These are phyloP conservation scores for Suillus luteus DNA, from an alignment of 768 basidiomycete species.

Conservation along the genomic window DNA sequence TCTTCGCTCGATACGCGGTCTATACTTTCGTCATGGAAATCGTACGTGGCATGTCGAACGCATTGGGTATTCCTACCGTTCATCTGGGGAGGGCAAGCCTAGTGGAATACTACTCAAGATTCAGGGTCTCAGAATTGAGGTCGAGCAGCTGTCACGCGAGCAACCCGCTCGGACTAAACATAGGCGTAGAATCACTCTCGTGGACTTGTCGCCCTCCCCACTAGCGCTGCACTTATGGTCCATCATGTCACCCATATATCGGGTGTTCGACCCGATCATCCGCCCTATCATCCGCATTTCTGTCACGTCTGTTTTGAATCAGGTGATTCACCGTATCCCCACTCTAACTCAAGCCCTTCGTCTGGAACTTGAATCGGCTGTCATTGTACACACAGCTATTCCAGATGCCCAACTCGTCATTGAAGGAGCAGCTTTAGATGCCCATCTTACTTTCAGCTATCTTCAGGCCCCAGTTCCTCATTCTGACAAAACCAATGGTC, in stretches of 20 bases:
- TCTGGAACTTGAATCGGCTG: constrained; percentile 62
- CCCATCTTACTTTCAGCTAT: constrained; percentile 56
- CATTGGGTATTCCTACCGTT: constrained; percentile 58
- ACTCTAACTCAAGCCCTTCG: constrained; percentile 65
- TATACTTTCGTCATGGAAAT: constrained; percentile 62
- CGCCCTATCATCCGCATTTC: constrained; percentile 61
- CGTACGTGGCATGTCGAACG: constrained; percentile 67
- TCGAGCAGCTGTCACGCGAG: constrained; percentile 36
- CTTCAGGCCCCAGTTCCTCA: constrained; percentile 36
- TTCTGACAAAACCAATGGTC: constrained; percentile 17
- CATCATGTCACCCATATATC: constrained; percentile 38
- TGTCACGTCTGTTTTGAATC: constrained; percentile 55
- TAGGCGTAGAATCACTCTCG: constrained; percentile 45
- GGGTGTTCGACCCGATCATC: constrained; percentile 55
- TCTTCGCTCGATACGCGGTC: constrained; percentile 73
- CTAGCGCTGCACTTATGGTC: constrained; percentile 37
- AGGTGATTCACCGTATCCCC: constrained; percentile 67
- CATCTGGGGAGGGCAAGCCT: constrained; percentile 45
- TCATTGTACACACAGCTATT: constrained; percentile 51
- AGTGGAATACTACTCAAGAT: constrained; percentile 64
- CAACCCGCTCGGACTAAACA: constrained; percentile 25
- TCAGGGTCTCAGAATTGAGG: constrained; percentile 59
- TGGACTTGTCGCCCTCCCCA: constrained; percentile 40
- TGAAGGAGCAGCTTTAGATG: constrained; percentile 52
- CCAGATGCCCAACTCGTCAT: constrained; percentile 54